Conservation (phyloP, 2,329 filamentous ascomycete species). For the Cytospora schulzeri region DNA sequence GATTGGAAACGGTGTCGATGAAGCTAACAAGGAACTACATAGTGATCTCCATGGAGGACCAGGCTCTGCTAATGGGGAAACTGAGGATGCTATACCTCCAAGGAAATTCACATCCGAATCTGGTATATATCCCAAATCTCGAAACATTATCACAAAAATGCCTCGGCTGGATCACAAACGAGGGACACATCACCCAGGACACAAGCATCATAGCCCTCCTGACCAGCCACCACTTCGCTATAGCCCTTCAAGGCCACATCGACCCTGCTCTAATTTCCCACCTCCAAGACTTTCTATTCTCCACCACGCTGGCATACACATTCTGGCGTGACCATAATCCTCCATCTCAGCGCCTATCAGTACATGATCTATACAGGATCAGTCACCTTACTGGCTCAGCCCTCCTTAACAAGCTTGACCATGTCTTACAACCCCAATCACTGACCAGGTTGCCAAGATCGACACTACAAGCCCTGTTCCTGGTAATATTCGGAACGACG, state of each 20-base stretch:
- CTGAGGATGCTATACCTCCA: background rate
- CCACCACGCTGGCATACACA: slow-evolving; percentile 15
- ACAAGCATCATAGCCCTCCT: slow-evolving; percentile 8
- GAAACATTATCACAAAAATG: slow-evolving; percentile 6
- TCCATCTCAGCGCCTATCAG: slow-evolving; percentile 2
- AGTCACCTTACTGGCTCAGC: slow-evolving; percentile 11
- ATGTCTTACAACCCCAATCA: background rate
- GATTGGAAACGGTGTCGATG: background rate
- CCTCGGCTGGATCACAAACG: slow-evolving; percentile 9
- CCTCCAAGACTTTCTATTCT: slow-evolving; percentile 12
- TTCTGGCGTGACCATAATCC: slow-evolving; percentile 8
- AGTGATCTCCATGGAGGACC: slow-evolving; percentile 1
- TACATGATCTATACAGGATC: slow-evolving; percentile 1
- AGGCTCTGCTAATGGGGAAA: background rate
- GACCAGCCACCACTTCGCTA: slow-evolving; percentile 1
- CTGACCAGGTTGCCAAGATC: background rate
- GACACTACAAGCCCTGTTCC: slow-evolving; percentile 3
- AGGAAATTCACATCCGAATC: background rate
- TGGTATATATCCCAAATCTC: background rate
- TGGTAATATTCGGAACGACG: slow-evolving; percentile 11
- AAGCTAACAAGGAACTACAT: background rate
- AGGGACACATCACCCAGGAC: background rate
- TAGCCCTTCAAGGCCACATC: background rate
- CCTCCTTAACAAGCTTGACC: slow-evolving; percentile 15
- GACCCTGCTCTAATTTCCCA: background rate